Evolutionary conservation across 176 grass and related monocot genomes (phyloP), one percentile per base, ranked within the genome.

Genomic region (Lolium multiflorum): DNA sequence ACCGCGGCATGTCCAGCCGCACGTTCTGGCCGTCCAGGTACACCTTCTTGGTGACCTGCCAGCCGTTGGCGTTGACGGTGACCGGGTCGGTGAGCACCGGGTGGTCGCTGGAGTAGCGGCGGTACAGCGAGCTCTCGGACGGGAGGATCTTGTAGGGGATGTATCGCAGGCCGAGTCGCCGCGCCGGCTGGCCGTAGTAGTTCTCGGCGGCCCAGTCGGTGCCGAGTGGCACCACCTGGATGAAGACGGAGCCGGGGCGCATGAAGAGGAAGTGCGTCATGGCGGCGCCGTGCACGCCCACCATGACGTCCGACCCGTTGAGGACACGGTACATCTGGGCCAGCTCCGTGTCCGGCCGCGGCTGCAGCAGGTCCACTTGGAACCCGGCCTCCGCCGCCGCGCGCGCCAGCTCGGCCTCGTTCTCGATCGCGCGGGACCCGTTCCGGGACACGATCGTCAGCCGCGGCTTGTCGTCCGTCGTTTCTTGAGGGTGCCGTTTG

Each of bases 201-300:
- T 90, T 90, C 82, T 96, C 82, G 6, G 91, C 91, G 11, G 94
- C 91, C 94, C 91, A 96, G 84, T 93, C 82, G 10, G 87, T 91
- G 51, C 94, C 94, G 0, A 96, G 89, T 1, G 94, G 94, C 35
- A 96, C 94, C 8, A 96, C 82, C 65, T 96, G 89, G 62, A 96
- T 89, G 85, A 93, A 92, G 26, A 90, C 89, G 44, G 91, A 74
- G 57, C 82, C 87, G 7, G 89, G 89, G 16, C 93, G 87, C 90
- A 99, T 92, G 84, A 97, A 99, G 11, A 99, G 74, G 73, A 99
- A 93, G 68, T 99, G 94, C 51, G 92, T 96, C 97, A 99, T 94
- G 51, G 93, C 97, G 21, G 97, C 94, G 66, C 97, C 97, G 87
- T 99, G 97, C 24, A 99, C 94, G 14, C 97, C 97, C 2, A 99